Evolutionary conservation across 306 rosid genomes (phyloP).

Genomic region (Corylus americana): DNA sequence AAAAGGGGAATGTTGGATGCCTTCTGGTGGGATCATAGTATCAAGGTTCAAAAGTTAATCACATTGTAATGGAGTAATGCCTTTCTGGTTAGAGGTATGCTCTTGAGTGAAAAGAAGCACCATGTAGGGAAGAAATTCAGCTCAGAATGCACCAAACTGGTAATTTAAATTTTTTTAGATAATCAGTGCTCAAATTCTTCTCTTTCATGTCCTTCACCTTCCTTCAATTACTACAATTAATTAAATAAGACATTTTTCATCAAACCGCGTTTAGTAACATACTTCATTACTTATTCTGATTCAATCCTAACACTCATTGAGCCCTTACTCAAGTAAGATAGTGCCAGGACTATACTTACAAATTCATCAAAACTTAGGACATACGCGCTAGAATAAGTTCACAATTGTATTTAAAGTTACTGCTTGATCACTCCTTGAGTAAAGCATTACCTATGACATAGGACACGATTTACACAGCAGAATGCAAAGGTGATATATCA

Average conservation of each 20-base stretch:
- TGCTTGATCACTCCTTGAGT: not conserved
- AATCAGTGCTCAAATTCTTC: not conserved
- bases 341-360: conserved; percentile 9
- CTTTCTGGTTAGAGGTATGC: conserved; percentile 3
- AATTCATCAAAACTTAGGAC: not conserved
- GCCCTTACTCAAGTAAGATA: not conserved
- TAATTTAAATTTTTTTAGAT: not conserved
- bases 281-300: not conserved
- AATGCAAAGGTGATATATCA: conserved; percentile 1
- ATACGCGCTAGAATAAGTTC: not conserved
- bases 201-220: conserved; percentile 20
- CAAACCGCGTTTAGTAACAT: not conserved
- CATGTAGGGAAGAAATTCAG: conserved; percentile 22
- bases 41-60: not conserved
- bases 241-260: not conserved
- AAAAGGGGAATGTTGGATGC: not conserved
- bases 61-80: not conserved
- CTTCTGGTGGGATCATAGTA: not conserved
- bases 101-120: conserved; percentile 4
- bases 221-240: not conserved
- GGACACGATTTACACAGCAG: conserved; percentile 17
- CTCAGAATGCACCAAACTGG: conserved; percentile 9
- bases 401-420: conserved; percentile 2
- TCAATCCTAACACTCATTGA: not conserved
- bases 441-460: not conserved